These are phyloP conservation scores for Helotiales sp. DNA, from an alignment of 2,329 filamentous ascomycete species.

Conservation along the genomic window DNA sequence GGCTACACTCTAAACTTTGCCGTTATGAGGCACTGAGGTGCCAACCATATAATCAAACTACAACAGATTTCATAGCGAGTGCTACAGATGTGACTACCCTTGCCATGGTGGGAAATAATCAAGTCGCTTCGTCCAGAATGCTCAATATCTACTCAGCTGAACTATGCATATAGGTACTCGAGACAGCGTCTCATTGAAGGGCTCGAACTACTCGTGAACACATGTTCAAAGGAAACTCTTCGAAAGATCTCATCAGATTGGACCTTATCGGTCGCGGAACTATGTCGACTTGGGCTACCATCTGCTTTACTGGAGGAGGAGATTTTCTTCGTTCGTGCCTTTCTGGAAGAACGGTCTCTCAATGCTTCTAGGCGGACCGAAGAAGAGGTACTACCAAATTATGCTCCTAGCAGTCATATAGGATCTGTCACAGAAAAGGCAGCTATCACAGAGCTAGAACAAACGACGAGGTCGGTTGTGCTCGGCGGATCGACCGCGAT, in stretches of 20 bases:
- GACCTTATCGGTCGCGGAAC: conserved; percentile 12
- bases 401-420: conserved; percentile 9
- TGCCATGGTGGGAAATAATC: too few relatives aligned
- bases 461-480: conserved; percentile 4
- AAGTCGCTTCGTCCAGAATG: too few relatives aligned
- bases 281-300: conserved; percentile 16
- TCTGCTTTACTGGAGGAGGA: conserved; percentile 18
- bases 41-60: too few relatives aligned
- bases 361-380: too few relatives aligned
- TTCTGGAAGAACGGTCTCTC: conserved; percentile 11
- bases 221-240: not conserved
- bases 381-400: conserved; percentile 15
- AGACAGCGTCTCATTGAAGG: not conserved
- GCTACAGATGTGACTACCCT: too few relatives aligned
- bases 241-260: conserved; percentile 12
- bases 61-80: too few relatives aligned
- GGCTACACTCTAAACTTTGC: too few relatives aligned
- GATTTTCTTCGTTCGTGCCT: conserved; percentile 25
- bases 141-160: too few relatives aligned
- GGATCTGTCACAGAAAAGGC: conserved; percentile 8
- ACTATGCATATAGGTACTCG: not conserved
- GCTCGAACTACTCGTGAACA: not conserved
- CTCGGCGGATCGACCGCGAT: not conserved
- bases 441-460: conserved; percentile 7
- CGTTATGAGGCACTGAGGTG: too few relatives aligned